A percentile compares a stretch with the other conserved stretches of the same genome.
Evolutionary conservation across 306 rosid genomes (phyloP).

Genomic region (Acacia melanoxylon): DNA sequence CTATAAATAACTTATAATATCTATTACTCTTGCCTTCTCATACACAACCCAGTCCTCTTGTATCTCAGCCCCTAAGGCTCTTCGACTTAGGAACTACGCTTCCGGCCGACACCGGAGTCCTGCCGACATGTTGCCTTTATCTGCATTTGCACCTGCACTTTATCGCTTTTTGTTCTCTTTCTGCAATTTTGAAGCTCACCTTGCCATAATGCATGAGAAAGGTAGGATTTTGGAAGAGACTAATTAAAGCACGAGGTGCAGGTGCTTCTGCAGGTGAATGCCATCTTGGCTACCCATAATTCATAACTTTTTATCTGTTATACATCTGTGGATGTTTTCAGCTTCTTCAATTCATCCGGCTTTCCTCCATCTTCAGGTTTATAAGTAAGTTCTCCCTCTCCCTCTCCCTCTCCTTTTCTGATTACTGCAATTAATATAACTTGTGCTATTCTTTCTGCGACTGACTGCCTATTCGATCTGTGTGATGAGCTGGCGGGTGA

Average conservation of each 20-base stretch:
- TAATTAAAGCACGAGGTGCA: constrained; percentile 48
- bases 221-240: neutral
- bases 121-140: constrained; percentile 57
- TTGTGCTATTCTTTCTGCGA: neutral
- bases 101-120: neutral
- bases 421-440: neutral
- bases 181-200: neutral
- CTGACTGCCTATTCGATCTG: neutral
- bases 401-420: neutral
- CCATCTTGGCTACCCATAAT: constrained; percentile 38
- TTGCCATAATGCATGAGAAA: neutral
- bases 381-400: neutral
- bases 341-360: neutral
- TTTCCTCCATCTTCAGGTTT: neutral
- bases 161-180: neutral
- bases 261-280: constrained; percentile 71
- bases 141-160: constrained; percentile 99
- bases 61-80: neutral
- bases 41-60: neutral
- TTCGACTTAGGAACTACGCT: neutral
- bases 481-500: neutral
- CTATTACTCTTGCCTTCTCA: neutral
- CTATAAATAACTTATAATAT: neutral
- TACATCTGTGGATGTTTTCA: neutral
- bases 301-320: neutral